Percentiles rank a stretch among this genome's conserved stretches.
Conservation (phyloP, 2,329 filamentous ascomycete species). For the Pseudogymnoascus sp. region DNA sequence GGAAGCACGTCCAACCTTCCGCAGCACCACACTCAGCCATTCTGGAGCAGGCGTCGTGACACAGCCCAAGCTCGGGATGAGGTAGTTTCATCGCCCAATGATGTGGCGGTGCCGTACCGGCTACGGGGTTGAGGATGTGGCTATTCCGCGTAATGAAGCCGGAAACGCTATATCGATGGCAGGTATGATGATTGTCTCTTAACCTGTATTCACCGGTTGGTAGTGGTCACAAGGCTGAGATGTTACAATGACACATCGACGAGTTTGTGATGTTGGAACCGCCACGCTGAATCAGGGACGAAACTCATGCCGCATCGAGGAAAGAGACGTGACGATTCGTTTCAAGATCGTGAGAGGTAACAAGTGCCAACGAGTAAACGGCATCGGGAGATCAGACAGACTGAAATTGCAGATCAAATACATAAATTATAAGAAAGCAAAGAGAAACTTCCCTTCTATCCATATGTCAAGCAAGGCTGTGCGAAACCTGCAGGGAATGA, state of each 20-base stretch:
- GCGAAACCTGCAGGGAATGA: background rate
- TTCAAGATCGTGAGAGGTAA: background rate
- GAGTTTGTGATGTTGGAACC: background rate
- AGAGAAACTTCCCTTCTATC: background rate
- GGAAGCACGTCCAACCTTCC: background rate
- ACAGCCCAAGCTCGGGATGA: background rate
- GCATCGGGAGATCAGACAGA: background rate
- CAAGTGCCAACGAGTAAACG: background rate
- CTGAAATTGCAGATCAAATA: background rate
- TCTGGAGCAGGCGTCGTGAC: background rate
- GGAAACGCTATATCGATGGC: background rate
- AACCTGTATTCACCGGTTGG: background rate
- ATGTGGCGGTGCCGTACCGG: background rate
- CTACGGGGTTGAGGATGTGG: background rate
- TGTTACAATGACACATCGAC: background rate
- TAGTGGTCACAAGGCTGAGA: background rate
- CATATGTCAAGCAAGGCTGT: background rate
- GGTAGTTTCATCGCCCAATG: background rate
- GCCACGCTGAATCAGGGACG: background rate
- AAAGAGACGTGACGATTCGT: background rate
- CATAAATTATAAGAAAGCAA: background rate
- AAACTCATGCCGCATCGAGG: background rate
- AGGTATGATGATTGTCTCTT: background rate
- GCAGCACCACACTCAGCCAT: background rate
- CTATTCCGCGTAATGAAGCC: background rate